Percentiles rank a stretch among this genome's conserved stretches.
Conservation (phyloP, 2,329 filamentous ascomycete species). For the Trichophyton mentagrophytes region DNA sequence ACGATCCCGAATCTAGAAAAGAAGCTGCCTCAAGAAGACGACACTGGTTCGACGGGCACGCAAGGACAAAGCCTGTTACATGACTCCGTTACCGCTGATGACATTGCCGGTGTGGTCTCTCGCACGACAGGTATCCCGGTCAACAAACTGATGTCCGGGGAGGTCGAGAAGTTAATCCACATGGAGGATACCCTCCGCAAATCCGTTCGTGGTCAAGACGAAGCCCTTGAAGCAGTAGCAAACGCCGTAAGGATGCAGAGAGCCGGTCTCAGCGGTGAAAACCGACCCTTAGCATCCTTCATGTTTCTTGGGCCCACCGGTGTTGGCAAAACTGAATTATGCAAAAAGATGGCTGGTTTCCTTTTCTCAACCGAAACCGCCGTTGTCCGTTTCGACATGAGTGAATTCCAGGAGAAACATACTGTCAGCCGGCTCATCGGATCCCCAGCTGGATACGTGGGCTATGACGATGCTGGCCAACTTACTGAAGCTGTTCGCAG, state of each 20-base stretch:
- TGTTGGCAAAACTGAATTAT: conserved; percentile 93
- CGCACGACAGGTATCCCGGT: conserved; percentile 87
- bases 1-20: conserved; percentile 70
- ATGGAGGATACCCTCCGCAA: conserved; percentile 86
- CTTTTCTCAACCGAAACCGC: conserved; percentile 85
- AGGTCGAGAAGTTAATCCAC: conserved; percentile 84
- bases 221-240: conserved; percentile 79
- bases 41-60: conserved; percentile 22
- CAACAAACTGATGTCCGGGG: conserved; percentile 79
- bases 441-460: conserved; percentile 84
- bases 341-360: conserved; percentile 88
- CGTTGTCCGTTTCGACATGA: conserved; percentile 93
- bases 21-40: conserved; percentile 62
- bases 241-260: conserved; percentile 90
- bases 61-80: conserved; percentile 57
- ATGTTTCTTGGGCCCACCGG: conserved; percentile 97
- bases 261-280: conserved; percentile 81
- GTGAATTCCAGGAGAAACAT: conserved; percentile 93
- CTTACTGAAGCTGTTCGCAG: conserved; percentile 87
- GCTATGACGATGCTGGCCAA: conserved; percentile 93
- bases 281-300: conserved; percentile 82
- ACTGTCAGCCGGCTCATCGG: conserved; percentile 89
- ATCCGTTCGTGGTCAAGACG: conserved; percentile 82
- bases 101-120: conserved; percentile 86
- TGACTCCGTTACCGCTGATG: conserved; percentile 87